Percentiles rank a stretch among this genome's conserved stretches.
Evolutionary conservation across 805 yeast genomes (phyloP).

Genomic region (Blastobotrys attinorum): DNA sequence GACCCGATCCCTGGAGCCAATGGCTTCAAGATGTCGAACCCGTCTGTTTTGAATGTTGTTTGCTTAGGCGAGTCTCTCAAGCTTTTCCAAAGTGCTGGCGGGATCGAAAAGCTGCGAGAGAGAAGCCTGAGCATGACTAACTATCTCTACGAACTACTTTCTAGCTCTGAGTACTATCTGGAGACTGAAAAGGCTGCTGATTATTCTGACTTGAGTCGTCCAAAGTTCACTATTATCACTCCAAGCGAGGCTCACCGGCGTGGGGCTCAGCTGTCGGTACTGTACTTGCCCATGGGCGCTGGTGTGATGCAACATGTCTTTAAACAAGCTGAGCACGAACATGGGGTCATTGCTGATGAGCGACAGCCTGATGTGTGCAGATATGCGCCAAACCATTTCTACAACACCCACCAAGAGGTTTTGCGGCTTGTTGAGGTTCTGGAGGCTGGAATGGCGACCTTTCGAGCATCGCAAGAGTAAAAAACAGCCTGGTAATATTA

Average conservation of each 20-base stretch:
- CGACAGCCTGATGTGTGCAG: slow-evolving; percentile 86
- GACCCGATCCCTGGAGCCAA: slow-evolving; percentile 80
- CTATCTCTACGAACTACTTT: slow-evolving; percentile 44
- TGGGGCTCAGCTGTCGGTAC: slow-evolving; percentile 78
- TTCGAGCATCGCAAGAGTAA: neutral
- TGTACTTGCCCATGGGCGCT: slow-evolving; percentile 45
- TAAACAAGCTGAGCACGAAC: slow-evolving; percentile 33
- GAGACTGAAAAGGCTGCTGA: slow-evolving; percentile 19
- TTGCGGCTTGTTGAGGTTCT: slow-evolving; percentile 38
- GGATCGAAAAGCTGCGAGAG: slow-evolving; percentile 47
- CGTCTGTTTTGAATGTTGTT: slow-evolving; percentile 79
- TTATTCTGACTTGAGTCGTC: slow-evolving; percentile 6
- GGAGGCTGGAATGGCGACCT: slow-evolving; percentile 25
- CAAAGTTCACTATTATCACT: slow-evolving; percentile 63
- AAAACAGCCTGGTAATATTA: no score
- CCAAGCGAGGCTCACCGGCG: slow-evolving; percentile 52
- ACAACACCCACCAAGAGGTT: slow-evolving; percentile 68
- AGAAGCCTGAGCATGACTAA: slow-evolving; percentile 53
- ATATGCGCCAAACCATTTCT: slow-evolving; percentile 79
- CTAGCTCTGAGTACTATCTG: slow-evolving; percentile 40
- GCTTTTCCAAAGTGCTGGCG: slow-evolving; percentile 52
- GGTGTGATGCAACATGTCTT: slow-evolving; percentile 59
- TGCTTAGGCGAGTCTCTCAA: slow-evolving; percentile 61
- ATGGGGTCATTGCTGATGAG: slow-evolving; percentile 78
- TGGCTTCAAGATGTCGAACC: slow-evolving; percentile 86